These are phyloP conservation scores for Schwanniomyces etchellsii DNA, from an alignment of 1,139 yeast genomes.

Conservation along the genomic window DNA sequence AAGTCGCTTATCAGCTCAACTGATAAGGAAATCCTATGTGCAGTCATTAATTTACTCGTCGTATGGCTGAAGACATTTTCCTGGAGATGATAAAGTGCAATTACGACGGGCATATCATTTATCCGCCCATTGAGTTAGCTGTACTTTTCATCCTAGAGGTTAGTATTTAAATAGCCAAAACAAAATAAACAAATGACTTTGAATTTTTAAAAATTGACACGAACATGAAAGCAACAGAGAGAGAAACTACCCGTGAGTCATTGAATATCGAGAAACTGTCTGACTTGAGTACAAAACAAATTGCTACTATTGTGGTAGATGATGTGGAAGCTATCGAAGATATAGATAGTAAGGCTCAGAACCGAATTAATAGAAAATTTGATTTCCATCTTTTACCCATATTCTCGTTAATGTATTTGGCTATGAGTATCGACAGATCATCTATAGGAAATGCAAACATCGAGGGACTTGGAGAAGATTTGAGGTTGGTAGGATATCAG, in stretches of 20 bases:
- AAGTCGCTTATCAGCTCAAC: no score
- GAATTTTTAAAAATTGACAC: not conserved
- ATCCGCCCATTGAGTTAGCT: no score
- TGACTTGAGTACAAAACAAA: not conserved
- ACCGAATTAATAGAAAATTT: not conserved
- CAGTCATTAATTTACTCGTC: no score
- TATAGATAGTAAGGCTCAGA: not conserved
- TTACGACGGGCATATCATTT: no score
- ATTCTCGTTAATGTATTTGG: not conserved
- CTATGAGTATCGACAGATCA: constrained; percentile 1
- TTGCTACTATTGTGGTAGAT: not conserved
- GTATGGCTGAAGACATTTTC: no score
- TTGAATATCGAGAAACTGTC: not conserved
- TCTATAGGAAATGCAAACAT: not conserved
- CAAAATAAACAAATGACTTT: no score
- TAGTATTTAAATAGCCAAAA: no score
- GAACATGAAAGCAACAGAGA: not conserved
- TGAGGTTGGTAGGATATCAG: not conserved
- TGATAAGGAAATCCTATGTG: no score
- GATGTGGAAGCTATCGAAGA: not conserved
- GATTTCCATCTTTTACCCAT: not conserved
- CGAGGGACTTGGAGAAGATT: not conserved
- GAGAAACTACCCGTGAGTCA: not conserved
- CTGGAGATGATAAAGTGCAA: no score
- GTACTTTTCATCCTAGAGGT: no score